Evolutionary conservation across 257 asterid genomes (phyloP).

Genomic region (Solanum arcanum): DNA sequence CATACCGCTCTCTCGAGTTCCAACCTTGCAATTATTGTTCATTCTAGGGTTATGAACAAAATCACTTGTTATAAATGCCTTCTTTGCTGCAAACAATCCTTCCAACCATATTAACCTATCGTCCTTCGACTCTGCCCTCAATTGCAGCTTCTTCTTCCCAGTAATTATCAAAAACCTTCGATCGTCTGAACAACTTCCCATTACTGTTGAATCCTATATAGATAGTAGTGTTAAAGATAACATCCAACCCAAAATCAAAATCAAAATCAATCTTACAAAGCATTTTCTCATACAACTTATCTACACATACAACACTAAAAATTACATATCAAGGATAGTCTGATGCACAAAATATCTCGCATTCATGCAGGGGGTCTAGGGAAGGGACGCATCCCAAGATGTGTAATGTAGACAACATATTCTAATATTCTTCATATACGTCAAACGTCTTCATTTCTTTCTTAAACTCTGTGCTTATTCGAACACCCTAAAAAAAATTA

Average conservation of each 20-base stretch:
- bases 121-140: constrained; percentile 12
- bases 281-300: background rate
- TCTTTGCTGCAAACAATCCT: constrained; percentile 10
- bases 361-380: background rate
- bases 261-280: background rate
- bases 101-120: constrained; percentile 13
- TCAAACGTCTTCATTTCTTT: background rate
- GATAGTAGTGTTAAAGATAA: background rate
- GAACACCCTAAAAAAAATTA: background rate
- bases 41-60: background rate
- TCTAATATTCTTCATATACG: background rate
- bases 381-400: background rate
- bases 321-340: background rate
- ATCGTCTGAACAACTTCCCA: constrained; percentile 17
- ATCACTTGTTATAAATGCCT: background rate
- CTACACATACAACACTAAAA: background rate
- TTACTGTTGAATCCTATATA: constrained; percentile 14
- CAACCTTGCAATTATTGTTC: constrained; percentile 1
- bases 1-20: background rate
- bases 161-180: constrained; percentile 10
- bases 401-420: background rate
- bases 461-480: background rate
- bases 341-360: background rate
- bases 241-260: background rate
- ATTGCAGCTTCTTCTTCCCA: constrained; percentile 15